Evolutionary conservation across 179 eudicot genomes (phyloP).

Genomic region (Nepenthes alata): DNA sequence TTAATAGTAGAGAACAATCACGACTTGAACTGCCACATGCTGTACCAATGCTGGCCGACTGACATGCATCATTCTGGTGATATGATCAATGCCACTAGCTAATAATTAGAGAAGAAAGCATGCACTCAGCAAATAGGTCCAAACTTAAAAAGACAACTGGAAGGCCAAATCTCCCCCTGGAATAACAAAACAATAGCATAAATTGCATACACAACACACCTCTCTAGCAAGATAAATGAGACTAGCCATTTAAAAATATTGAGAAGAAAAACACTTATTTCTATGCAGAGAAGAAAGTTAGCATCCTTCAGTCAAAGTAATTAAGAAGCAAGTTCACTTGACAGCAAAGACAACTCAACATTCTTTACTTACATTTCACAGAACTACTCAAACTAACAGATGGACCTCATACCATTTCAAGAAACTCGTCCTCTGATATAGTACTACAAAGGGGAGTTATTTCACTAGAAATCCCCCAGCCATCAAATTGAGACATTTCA

Average conservation of each 20-base stretch:
- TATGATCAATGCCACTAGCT: background rate
- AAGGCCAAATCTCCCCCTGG: too few relatives aligned
- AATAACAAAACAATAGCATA: background rate
- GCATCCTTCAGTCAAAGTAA: background rate
- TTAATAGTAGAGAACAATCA: too few relatives aligned
- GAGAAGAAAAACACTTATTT: too few relatives aligned
- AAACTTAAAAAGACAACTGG: too few relatives aligned
- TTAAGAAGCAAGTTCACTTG: background rate
- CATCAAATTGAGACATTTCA: constrained; percentile 27
- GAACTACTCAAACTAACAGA: constrained; percentile 8
- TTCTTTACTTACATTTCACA: background rate
- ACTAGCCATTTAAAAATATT: background rate
- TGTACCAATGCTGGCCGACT: too few relatives aligned
- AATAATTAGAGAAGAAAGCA: too few relatives aligned
- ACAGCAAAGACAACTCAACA: background rate
- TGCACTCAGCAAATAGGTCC: too few relatives aligned
- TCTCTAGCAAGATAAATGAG: background rate
- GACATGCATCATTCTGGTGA: background rate
- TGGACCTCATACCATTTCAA: constrained; percentile 60
- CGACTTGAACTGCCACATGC: too few relatives aligned
- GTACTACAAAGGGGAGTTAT: constrained; percentile 33
- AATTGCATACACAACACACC: background rate
- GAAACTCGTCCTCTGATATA: constrained; percentile 67
- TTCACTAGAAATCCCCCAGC: constrained; percentile 37
- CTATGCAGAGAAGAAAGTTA: background rate